phyloP scores from a whole-genome alignment of 805 yeast genomes.

The Saccharomycopsis schoenii region DNA sequence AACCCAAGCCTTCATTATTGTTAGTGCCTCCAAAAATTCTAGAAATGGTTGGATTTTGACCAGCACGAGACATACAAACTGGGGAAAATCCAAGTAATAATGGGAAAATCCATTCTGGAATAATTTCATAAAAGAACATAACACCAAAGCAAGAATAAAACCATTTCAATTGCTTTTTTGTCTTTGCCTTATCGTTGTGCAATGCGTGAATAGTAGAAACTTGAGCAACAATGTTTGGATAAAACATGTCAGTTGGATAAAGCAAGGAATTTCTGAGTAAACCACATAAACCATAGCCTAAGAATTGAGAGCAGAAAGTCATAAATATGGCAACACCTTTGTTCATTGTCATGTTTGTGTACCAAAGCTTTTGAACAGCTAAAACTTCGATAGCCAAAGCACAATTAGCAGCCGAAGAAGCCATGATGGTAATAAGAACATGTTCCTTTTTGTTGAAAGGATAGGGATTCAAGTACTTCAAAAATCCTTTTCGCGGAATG shows the following conservation, averaged over 20 bases:
- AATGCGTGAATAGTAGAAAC: conserved; percentile 47
- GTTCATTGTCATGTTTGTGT: conserved; percentile 23
- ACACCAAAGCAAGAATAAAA: conserved; percentile 29
- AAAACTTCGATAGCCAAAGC: conserved; percentile 26
- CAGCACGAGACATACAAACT: conserved; percentile 23
- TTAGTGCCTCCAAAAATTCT: conserved; percentile 27
- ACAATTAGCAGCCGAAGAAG: conserved; percentile 26
- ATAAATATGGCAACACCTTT: conserved; percentile 39
- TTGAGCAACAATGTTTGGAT: conserved; percentile 56
- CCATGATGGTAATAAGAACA: conserved; percentile 37
- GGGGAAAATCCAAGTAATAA: conserved; percentile 30
- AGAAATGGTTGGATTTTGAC: conserved; percentile 23
- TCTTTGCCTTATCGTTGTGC: conserved; percentile 25
- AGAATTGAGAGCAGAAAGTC: conserved; percentile 47
- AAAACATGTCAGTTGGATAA: conserved; percentile 48
- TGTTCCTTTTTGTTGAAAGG: conserved; percentile 42
- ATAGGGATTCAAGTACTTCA: conserved; percentile 37
- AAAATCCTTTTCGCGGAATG: conserved; percentile 25
- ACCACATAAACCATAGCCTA: conserved; percentile 63
- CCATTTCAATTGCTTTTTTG: conserved; percentile 22
- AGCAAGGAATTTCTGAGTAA: conserved; percentile 47
- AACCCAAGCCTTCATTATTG: conserved; percentile 28
- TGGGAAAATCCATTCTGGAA: conserved; percentile 40
- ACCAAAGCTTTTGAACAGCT: conserved; percentile 28
- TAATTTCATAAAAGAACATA: conserved; percentile 50